Base-by-base conservation (phyloP, 169 alveolate species). In the Plasmodium billcollinsi region DNA sequence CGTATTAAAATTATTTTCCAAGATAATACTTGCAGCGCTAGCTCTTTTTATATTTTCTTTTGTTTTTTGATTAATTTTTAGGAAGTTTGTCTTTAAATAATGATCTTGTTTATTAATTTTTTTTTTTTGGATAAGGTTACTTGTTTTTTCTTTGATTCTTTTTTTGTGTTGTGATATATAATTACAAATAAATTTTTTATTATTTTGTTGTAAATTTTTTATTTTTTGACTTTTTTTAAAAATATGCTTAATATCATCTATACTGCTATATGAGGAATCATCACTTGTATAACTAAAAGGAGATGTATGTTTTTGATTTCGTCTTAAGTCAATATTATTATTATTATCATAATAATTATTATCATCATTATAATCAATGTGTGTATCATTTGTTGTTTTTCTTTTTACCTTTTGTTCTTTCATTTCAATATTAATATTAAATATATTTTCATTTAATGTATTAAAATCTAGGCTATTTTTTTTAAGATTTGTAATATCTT, bases 1-100 rank as follows among this genome's bases (percentile, higher is more conserved):
- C 2, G 71, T 69, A 20, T 76, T 76, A 15, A 76, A 58, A 69
- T 65, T 12, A 49, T 76, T 76, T 58, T 76, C 73, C 56, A 76
- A 58, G 71, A 76, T 76, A 21, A 50, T 71, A 9, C 72, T 65
- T 4, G 89, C 89, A 8, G 67, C 67, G 21, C 89, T 76, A 58
- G 89, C 89, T 69, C 89, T 76, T 71, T 76, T 76, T 1, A 59
- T 54, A 66, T 76, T 76, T 12, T 76, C 89, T 47, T 76, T 76
- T 50, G 89, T 26, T 3, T 63, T 50, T 43, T 63, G 65, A 69
- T 26, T 76, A 49, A 67, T 76, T 45, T 47, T 76, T 45, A 76
- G 63, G 12, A 63, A 49, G 14, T 65, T 76, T 18, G 39, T 20
- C 11, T 65, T 76, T 29, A 76, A 66, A 76, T 47, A 3, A 7